A percentile compares a stretch with the other conserved stretches of the same genome.
Conservation (phyloP, 306 rosid genomes). For the Inga oerstediana region DNA sequence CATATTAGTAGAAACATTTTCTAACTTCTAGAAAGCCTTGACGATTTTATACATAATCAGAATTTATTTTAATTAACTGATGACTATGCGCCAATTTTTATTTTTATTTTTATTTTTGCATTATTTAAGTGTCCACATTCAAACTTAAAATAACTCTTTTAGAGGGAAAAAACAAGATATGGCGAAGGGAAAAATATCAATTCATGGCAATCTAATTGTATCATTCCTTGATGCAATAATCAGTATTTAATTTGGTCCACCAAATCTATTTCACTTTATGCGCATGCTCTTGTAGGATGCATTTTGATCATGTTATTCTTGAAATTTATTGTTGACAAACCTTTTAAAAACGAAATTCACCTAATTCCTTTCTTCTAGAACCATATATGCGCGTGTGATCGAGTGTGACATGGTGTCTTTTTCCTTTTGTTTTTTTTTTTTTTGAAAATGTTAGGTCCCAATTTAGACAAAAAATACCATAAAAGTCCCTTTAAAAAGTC, state of each 20-base stretch:
- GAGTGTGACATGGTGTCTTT: not conserved
- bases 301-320: constrained; percentile 30
- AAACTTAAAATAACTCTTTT: constrained; percentile 23
- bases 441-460: no score
- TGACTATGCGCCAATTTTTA: constrained; percentile 28
- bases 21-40: constrained; percentile 24
- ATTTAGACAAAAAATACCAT: no score
- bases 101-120: not conserved
- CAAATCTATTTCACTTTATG: constrained; percentile 51
- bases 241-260: constrained; percentile 46
- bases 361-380: constrained; percentile 44
- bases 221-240: constrained; percentile 2
- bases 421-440: not conserved
- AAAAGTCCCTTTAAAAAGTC: no score
- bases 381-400: not conserved
- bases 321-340: constrained; percentile 36
- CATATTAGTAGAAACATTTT: not conserved
- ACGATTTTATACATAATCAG: constrained; percentile 27
- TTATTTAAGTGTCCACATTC: constrained; percentile 16
- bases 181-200: constrained; percentile 33
- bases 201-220: constrained; percentile 4
- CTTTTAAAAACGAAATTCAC: not conserved
- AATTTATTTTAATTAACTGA: constrained; percentile 23
- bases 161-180: constrained; percentile 4
- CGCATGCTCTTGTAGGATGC: constrained; percentile 57